Evolutionary conservation across 495 filamentous ascomycete species (phyloP).

Genomic region (Poronia punctata): DNA sequence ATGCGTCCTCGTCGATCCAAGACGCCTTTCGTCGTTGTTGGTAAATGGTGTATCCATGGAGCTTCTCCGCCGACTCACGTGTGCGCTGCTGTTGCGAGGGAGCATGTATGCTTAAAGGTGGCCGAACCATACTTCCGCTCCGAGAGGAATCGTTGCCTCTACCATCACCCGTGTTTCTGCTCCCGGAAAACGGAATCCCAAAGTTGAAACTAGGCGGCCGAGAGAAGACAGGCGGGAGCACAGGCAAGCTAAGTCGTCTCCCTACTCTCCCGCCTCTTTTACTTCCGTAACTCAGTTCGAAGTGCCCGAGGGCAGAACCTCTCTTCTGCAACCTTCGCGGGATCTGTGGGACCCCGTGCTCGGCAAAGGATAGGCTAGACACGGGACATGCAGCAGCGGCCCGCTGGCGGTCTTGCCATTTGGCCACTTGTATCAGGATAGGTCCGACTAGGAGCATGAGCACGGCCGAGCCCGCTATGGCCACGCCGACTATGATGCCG

Average conservation of each 20-base stretch:
- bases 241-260: slow-evolving; percentile 6
- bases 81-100: slow-evolving; percentile 1
- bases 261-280: too few species aligned
- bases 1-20: slow-evolving; percentile 38
- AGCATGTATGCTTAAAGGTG: slow-evolving; percentile 5
- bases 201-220: neutral
- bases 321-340: slow-evolving; percentile 17
- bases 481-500: slow-evolving; percentile 20
- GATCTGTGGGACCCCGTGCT: slow-evolving; percentile 2
- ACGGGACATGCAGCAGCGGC: neutral
- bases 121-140: neutral
- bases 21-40: slow-evolving; percentile 22
- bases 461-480: slow-evolving; percentile 20
- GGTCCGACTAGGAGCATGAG: slow-evolving; percentile 16
- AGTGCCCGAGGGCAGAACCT: slow-evolving; percentile 5
- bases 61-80: slow-evolving; percentile 17
- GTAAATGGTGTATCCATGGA: slow-evolving; percentile 17
- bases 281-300: too few species aligned
- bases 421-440: slow-evolving; percentile 14
- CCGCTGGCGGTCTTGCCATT: slow-evolving; percentile 6
- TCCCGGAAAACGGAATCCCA: slow-evolving; percentile 1
- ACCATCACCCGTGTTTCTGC: neutral
- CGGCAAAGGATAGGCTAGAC: slow-evolving; percentile 2
- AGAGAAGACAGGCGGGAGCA: slow-evolving; percentile 1
- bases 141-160: neutral